Evolutionary conservation across 345 rosid genomes (phyloP), one percentile per base, ranked within the genome.

Genomic region (Xanthoceras sorbifolium): DNA sequence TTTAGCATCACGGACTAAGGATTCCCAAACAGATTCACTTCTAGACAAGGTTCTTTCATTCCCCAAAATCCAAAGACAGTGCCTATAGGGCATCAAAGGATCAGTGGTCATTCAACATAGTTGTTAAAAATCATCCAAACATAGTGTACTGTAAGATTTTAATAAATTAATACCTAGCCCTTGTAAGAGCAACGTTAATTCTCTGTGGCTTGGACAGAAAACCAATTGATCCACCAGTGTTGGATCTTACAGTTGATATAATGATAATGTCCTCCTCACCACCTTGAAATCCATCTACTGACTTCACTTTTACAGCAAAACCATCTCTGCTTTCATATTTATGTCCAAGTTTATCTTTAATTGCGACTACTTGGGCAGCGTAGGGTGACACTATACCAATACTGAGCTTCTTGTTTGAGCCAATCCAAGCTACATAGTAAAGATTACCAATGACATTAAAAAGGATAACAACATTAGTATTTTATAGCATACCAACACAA

Each of bases 1-100:
- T 69, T 74, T 86, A 15, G 91, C 88, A 83, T 86, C 88, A 64
- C 2, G 6, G 14, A 86, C 72, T 61, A 86, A 48, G 1, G 32
- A 11, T 59, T 73, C 42, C 91, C 91, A 88, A 5, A 77, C 76
- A 7, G 62, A 57, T 57, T 22, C 28, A 57, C 62, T 57, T 57
- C 62, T 57, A 57, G 28, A n/a, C 62, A 57, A 57, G 62, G 62
- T 57, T 57, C 28, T 57, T 22, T 57, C 28, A 57, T 57, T n/a
- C 28, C 62, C 62, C 28, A 63, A 29, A 63, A 63, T 63, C 67
- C 67, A 63, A 26, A 63, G 67, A 63, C 67, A 63, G 20, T 63
- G 67, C 32, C 67, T 63, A 26, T 1, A 63, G 4, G 17, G 40
- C n/a, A 14, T 26, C 20, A 31, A 29, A 63, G 18, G 38, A 26